Base-by-base conservation (phyloP, 2,329 filamentous ascomycete species). In the Exutisphaerella laricina region DNA sequence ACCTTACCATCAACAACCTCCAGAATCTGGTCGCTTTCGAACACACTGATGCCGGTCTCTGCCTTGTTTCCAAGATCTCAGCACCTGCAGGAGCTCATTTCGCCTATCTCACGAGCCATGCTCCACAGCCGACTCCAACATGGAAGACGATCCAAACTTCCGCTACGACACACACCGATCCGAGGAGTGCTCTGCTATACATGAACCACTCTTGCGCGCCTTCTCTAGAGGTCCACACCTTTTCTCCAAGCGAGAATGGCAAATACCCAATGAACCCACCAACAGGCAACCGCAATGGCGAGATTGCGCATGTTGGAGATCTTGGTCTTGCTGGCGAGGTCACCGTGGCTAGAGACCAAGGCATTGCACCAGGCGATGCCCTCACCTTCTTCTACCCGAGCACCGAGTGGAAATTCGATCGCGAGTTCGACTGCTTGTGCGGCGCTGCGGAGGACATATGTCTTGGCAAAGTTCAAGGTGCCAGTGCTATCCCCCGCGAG, bases 141-240 rank as follows among this genome's bases (percentile, higher is more conserved):
- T 78, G 74, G 64, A 69, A 68, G 2, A 72, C 69, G 3, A 75
- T 79, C 2, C 74, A 79, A 51, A 70, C 70, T 1, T 67, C 66
- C 1, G 58, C 58, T 16, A 64, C 67, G 41, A 63, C 66, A 1
- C 74, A 79, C 58, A 73, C 78, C 51, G 74, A 78, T 51, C 67
- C 78, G 4, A 77, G 77, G 60, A 72, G 67, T 45, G 75, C 77
- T 50, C 63, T 79, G 8, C 69, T 78, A 17, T 79, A 70, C 60
- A 70, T 73, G 63, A 79, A 79, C 61, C 75, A 79, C 60, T 73
- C 70, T 2, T 79, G 59, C 57, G 8, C 39, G 20, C 76, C 76
- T 1, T 69, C 68, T 3, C 49, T 79, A 10, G 67, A 75, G 39
- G 76, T 79, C 51, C 74, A 78, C 53, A 75, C 76, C 13, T 54